phyloP scores from a whole-genome alignment of 2,329 filamentous ascomycete species.

The Trichoderma endophyticum region DNA sequence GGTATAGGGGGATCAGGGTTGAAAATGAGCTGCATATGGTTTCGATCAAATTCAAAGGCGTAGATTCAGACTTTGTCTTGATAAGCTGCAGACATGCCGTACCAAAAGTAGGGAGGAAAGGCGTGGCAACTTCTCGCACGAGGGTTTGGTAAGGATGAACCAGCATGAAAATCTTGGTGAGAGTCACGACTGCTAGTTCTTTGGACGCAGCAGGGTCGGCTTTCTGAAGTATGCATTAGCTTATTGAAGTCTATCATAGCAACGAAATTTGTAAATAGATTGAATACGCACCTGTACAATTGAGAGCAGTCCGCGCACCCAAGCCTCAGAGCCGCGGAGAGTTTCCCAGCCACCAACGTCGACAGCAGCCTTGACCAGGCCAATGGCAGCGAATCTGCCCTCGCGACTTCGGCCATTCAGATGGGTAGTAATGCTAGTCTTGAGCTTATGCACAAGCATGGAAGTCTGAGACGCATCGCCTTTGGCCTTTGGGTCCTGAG shows the following conservation, averaged over 20 bases:
- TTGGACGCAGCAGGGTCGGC: slow-evolving; percentile 73
- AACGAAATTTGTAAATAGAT: not conserved
- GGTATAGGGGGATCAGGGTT: slow-evolving; percentile 72
- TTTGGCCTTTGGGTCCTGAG: slow-evolving; percentile 59
- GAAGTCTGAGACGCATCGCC: slow-evolving; percentile 61
- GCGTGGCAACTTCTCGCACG: slow-evolving; percentile 82
- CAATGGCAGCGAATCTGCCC: slow-evolving; percentile 73
- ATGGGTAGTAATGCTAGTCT: slow-evolving; percentile 72
- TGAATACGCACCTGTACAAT: slow-evolving; percentile 62
- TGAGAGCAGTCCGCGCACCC: slow-evolving; percentile 72
- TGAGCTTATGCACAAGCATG: slow-evolving; percentile 76
- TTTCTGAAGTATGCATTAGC: slow-evolving; percentile 51
- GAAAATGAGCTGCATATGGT: slow-evolving; percentile 69
- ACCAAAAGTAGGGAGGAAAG: slow-evolving; percentile 71
- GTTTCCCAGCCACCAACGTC: slow-evolving; percentile 84
- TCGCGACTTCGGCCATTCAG: slow-evolving; percentile 72
- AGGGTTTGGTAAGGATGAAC: slow-evolving; percentile 80
- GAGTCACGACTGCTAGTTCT: slow-evolving; percentile 69
- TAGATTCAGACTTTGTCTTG: slow-evolving; percentile 40
- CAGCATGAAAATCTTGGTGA: slow-evolving; percentile 80
- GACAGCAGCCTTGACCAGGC: slow-evolving; percentile 74
- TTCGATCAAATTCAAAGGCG: slow-evolving; percentile 55
- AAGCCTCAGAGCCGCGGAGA: slow-evolving; percentile 67
- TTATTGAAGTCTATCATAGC: not conserved
- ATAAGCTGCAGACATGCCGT: slow-evolving; percentile 68